Base-by-base conservation (phyloP, 1,284 basidiomycete genomes). In the Blastosporella zonata region DNA sequence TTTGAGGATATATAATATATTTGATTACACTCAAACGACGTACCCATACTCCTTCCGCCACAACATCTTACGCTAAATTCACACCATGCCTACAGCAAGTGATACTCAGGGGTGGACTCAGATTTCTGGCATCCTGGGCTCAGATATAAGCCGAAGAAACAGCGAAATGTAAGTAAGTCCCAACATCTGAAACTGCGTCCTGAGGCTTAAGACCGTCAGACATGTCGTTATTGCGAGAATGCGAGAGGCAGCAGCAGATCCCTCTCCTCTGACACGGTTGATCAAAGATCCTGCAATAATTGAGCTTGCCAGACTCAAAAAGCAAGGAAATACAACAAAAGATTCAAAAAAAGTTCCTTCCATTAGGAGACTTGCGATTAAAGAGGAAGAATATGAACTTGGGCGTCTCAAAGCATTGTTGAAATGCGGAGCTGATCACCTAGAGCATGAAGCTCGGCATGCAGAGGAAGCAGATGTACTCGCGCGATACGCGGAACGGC, bases 331-430 rank as follows among this genome's bases (percentile, higher is more conserved):
- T 13, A 47, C 40, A 15, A 44, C 46, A 28, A 62, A 57, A 33
- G 50, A 53, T 15, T 63, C 62, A 2, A 55, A 56, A 2, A 66
- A 61, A n/a, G 60, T 65, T 9, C 56, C 62, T 23, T 54, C 63
- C 25, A 55, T 66, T 5, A 61, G 62, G 27, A 63, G 59, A 8
- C 51, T 62, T 9, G 62, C 63, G 8, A 71, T 84, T 23, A 75
- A 75, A n/a, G 82, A 84, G 53, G 80, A 83, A 61, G 80, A 84
- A 61, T 74, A 75, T 44, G 78, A 83, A 57, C 71, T 73, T 23
- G 71, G 73, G 51, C 74, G 76, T 50, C 71, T 85, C 52, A 84
- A 81, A 60, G 69, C 72, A 28, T 60, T 81, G 27, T 69, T 86
- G 21, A 72, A 74, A 46, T 67, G 66, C 41, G 75, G 81, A 3